Conservation (phyloP, 2,329 filamentous ascomycete species). For the Sclerotinia borealis region DNA sequence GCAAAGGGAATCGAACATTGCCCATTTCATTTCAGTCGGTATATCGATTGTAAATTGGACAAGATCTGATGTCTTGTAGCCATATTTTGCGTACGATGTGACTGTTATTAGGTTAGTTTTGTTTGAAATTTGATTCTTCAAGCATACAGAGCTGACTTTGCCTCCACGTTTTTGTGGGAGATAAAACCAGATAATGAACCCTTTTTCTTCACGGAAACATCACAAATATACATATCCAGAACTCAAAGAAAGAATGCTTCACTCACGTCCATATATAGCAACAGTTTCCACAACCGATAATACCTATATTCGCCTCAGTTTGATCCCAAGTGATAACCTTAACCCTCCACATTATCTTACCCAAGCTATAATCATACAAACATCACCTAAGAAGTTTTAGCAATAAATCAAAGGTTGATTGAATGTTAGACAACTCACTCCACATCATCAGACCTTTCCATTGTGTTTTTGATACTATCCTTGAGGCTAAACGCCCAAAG, state of each 20-base stretch:
- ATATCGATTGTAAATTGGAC: background rate
- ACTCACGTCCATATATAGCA: constrained; percentile 9
- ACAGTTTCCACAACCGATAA: constrained; percentile 4
- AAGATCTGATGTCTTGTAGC: constrained; percentile 17
- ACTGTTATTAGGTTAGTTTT: constrained; percentile 11
- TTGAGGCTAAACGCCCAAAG: constrained; percentile 14
- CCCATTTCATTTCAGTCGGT: constrained; percentile 6
- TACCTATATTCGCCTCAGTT: constrained; percentile 12
- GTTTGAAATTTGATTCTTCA: background rate
- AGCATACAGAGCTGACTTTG: background rate
- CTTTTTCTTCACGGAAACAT: background rate
- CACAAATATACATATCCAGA: background rate
- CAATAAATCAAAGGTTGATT: background rate
- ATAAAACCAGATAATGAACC: background rate
- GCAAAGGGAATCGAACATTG: constrained; percentile 29
- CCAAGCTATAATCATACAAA: constrained; percentile 19
- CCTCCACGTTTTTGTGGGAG: background rate
- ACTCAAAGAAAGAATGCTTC: background rate
- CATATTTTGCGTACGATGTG: constrained; percentile 18
- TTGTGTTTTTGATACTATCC: constrained; percentile 11
- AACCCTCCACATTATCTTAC: background rate
- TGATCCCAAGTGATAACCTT: constrained; percentile 1
- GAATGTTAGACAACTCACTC: constrained; percentile 11
- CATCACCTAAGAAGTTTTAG: constrained; percentile 14
- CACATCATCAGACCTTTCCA: constrained; percentile 20